Evolutionary conservation across 73 alveolate species (phyloP).

Genomic region (Halteria grandinella): DNA sequence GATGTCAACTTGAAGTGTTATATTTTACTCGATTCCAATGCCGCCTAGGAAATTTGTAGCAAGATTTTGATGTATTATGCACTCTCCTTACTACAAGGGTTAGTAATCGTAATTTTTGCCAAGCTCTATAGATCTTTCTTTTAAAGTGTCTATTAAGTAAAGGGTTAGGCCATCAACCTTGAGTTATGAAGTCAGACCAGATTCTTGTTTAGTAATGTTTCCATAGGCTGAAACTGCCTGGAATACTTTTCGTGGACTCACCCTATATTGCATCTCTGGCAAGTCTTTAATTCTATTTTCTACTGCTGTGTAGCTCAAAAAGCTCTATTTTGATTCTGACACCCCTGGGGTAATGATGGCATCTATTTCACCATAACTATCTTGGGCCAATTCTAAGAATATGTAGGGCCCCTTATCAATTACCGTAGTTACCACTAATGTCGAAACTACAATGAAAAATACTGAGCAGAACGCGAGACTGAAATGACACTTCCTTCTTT

Average conservation of each 20-base stretch:
- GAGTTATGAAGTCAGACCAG: not conserved
- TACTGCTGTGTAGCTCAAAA: conserved; percentile 19
- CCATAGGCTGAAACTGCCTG: not conserved
- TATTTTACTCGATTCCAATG: not conserved
- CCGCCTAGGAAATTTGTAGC: not conserved
- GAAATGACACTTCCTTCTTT: conserved; percentile 78
- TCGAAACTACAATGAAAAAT: conserved; percentile 75
- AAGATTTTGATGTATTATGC: not conserved
- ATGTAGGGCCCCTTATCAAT: conserved; percentile 86
- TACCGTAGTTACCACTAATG: conserved; percentile 77
- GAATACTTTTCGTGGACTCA: not conserved
- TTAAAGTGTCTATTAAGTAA: conserved; percentile 36
- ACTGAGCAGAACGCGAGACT: conserved; percentile 82
- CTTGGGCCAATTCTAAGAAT: conserved; percentile 81
- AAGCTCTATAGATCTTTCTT: conserved; percentile 63
- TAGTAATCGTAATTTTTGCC: conserved; percentile 64
- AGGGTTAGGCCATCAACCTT: not conserved
- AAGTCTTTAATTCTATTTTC: not conserved
- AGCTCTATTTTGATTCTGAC: not conserved
- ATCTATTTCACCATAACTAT: conserved; percentile 68
- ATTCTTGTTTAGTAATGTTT: not conserved
- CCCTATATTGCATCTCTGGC: not conserved
- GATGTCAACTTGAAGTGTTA: not conserved
- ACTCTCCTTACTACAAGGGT: conserved; percentile 36
- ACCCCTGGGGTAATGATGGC: conserved; percentile 41